Evolutionary conservation across 129 eudicot species (phyloP).

Genomic region (Flaveria sonorensis): DNA sequence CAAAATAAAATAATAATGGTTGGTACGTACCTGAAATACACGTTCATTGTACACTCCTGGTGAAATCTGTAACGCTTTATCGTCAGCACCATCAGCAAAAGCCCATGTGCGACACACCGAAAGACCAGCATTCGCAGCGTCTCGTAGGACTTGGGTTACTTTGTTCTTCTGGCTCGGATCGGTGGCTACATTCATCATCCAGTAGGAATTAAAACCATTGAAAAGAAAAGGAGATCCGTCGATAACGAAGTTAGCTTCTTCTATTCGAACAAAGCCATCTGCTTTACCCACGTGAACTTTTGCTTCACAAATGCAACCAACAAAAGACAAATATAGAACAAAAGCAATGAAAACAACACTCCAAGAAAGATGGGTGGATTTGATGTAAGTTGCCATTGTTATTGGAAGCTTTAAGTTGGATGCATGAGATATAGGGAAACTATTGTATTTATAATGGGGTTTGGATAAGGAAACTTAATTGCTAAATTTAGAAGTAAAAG

Average conservation of each 20-base stretch:
- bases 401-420: neutral
- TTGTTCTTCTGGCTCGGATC: slow-evolving; percentile 50
- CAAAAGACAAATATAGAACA: slow-evolving; percentile 8
- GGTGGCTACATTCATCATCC: slow-evolving; percentile 74
- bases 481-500: slow-evolving; percentile 30
- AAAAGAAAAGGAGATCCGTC: slow-evolving; percentile 52
- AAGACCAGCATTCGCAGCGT: slow-evolving; percentile 62
- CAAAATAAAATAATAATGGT: neutral
- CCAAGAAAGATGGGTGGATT: neutral
- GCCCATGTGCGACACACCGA: slow-evolving; percentile 82
- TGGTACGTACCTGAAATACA: slow-evolving; percentile 55
- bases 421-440: neutral
- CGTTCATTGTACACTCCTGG: slow-evolving; percentile 74
- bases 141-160: slow-evolving; percentile 50
- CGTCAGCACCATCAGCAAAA: slow-evolving; percentile 62
- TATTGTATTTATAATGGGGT: slow-evolving; percentile 33
- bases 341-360: neutral
- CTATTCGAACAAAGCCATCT: slow-evolving; percentile 32
- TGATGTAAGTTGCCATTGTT: slow-evolving; percentile 30
- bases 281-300: slow-evolving; percentile 25
- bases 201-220: slow-evolving; percentile 72
- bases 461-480: slow-evolving; percentile 16
- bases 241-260: slow-evolving; percentile 40
- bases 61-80: slow-evolving; percentile 59
- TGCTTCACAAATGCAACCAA: slow-evolving; percentile 18